Conservation (phyloP, 2,329 filamentous ascomycete species). For the Aphanoascus verrucosus region DNA sequence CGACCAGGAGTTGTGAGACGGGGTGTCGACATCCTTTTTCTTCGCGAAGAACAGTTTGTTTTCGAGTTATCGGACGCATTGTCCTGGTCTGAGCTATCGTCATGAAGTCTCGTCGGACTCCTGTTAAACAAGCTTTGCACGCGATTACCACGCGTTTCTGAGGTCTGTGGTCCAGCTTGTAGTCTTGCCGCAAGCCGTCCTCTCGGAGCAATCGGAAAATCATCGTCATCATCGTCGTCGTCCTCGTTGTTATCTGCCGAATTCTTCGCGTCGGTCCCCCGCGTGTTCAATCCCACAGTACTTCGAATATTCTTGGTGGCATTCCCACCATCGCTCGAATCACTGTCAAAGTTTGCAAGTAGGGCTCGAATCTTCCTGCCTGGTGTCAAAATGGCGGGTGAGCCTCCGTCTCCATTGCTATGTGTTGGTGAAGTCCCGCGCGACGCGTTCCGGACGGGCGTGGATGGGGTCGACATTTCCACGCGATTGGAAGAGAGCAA, state of each 20-base stretch:
- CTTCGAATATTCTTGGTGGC: background rate
- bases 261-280: slow-evolving; percentile 18
- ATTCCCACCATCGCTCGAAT: slow-evolving; percentile 21
- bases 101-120: background rate
- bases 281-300: background rate
- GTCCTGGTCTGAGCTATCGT: background rate
- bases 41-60: slow-evolving; percentile 23
- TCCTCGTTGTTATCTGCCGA: background rate
- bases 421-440: slow-evolving; percentile 23
- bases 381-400: slow-evolving; percentile 33
- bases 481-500: background rate
- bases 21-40: slow-evolving; percentile 3
- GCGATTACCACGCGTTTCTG: background rate
- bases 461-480: slow-evolving; percentile 8
- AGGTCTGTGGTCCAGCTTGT: slow-evolving; percentile 38
- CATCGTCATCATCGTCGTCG: slow-evolving; percentile 35
- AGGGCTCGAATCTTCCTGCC: slow-evolving; percentile 41
- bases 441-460: slow-evolving; percentile 18
- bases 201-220: slow-evolving; percentile 41
- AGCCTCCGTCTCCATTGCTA: slow-evolving; percentile 15
- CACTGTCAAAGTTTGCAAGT: slow-evolving; percentile 39
- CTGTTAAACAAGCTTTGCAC: background rate
- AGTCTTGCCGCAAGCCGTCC: slow-evolving; percentile 57
- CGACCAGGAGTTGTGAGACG: background rate
- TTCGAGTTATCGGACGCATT: slow-evolving; percentile 15